These are phyloP conservation scores for Arachnomyces sp. DNA, from an alignment of 2,329 filamentous ascomycete genomes.

Conservation along the genomic window DNA sequence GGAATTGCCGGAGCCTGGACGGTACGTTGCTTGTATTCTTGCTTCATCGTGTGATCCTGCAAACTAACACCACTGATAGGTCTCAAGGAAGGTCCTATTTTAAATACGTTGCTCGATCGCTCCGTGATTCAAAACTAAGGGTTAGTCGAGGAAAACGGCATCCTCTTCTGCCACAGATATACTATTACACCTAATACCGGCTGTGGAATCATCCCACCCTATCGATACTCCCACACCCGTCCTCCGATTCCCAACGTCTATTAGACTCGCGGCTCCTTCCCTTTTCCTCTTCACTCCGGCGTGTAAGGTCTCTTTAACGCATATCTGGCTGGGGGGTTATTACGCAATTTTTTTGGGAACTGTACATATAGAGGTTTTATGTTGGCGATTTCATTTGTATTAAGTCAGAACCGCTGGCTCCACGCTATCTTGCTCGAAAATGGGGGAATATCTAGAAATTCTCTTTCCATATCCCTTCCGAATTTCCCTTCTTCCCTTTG, in stretches of 20 bases:
- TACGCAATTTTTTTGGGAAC: slow-evolving; percentile 28
- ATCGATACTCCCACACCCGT: slow-evolving; percentile 8
- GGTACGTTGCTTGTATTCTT: slow-evolving; percentile 51
- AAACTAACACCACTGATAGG: slow-evolving; percentile 27
- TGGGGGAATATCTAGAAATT: neutral
- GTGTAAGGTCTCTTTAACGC: slow-evolving; percentile 18
- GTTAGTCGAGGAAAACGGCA: no score
- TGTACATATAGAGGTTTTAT: slow-evolving; percentile 35
- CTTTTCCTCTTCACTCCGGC: slow-evolving; percentile 36
- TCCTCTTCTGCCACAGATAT: no score
- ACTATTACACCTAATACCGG: neutral
- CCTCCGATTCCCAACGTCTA: slow-evolving; percentile 26
- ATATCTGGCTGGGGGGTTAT: slow-evolving; percentile 25
- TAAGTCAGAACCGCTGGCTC: no score
- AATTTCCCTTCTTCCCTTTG: neutral
- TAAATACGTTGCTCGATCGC: slow-evolving; percentile 24
- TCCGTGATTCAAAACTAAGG: no score
- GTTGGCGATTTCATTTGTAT: slow-evolving; percentile 7
- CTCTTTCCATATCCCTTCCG: neutral
- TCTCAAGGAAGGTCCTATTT: slow-evolving; percentile 45
- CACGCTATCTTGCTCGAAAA: no score
- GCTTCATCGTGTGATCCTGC: slow-evolving; percentile 4
- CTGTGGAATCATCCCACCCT: neutral
- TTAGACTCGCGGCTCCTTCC: slow-evolving; percentile 22
- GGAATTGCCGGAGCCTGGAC: slow-evolving; percentile 81